phyloP scores from a whole-genome alignment of 163 green algal genomes.

The Prototheca cutis region DNA sequence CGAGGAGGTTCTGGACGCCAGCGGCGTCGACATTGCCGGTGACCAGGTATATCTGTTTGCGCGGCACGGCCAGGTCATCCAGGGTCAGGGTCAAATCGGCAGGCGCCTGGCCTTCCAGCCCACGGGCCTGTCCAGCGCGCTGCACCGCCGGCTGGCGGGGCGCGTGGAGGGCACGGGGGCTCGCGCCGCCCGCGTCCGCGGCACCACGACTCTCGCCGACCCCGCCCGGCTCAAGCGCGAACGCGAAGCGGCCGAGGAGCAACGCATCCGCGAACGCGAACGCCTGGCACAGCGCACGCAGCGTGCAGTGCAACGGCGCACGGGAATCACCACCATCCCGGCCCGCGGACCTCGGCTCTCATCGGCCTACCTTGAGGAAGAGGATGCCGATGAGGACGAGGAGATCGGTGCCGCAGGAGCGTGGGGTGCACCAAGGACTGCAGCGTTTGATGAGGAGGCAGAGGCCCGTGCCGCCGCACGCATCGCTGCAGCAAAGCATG shows the following conservation, averaged over 20 bases:
- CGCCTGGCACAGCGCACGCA: constrained; percentile 23
- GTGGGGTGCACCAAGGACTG: too few relatives aligned
- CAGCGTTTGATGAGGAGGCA: too few relatives aligned
- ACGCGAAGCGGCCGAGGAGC: constrained; percentile 45
- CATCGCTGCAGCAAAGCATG: constrained; percentile 36
- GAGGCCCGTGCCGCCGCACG: constrained; percentile 22
- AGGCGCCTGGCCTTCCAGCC: constrained; percentile 52
- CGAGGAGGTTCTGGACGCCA: constrained; percentile 69
- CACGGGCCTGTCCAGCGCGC: constrained; percentile 41
- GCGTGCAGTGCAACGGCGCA: constrained; percentile 32
- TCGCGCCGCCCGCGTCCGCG: constrained; percentile 11
- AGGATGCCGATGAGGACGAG: constrained; percentile 36
- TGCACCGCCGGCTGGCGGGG: constrained; percentile 55
- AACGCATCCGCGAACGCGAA: constrained; percentile 33
- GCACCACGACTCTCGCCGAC: constrained; percentile 39
- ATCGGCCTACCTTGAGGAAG: constrained; percentile 51
- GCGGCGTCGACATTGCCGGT: constrained; percentile 39
- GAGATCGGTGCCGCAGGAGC: too few relatives aligned
- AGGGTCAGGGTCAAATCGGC: constrained; percentile 51
- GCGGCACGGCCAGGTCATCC: constrained; percentile 33
- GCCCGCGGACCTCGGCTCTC: constrained; percentile 11
- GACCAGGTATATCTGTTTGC: constrained; percentile 56
- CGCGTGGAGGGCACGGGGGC: constrained; percentile 25
- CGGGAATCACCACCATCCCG: neutral
- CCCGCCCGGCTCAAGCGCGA: constrained; percentile 40